Evolutionary conservation across 2,329 filamentous ascomycete genomes (phyloP), one percentile per base, ranked within the genome.

Genomic region (Fusarium armeniacum): DNA sequence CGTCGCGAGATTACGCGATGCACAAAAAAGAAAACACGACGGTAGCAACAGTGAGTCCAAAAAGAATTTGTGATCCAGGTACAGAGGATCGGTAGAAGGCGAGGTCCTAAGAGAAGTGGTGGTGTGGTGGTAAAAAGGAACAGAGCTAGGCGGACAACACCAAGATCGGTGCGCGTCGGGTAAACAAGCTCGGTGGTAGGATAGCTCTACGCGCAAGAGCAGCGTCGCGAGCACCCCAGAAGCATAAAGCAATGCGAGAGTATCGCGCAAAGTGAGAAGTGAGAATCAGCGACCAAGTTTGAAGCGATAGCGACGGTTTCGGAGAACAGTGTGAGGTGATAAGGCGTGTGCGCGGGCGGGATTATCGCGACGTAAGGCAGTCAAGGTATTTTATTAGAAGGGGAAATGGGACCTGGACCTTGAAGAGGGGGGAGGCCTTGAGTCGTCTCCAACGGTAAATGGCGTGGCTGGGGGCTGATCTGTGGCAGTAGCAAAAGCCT

Each of bases 391-490:
- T 69, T 70, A 70, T 70, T 69, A 70, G 71, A 66, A 67, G 70
- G 72, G 71, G 73, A 69, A 72, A 71, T 72, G 66, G 75, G 75
- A 77, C 71, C 72, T 73, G 65, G 66, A 67, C 72, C 65, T 73
- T 68, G 71, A 73, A 64, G 69, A 70, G 65, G 69, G 69, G 68
- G 59, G 73, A 67, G 58, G 65, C 68, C 74, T 67, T 75, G 61
- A 52, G 67, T 75, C 66, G 70, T 69, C 67, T 62, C 70, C 74
- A 76, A 69, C 73, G 66, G 72, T 76, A 78, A 81, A 81, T 76
- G 76, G 76, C 76, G 79, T 81, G 79, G 79, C 79, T 81, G 79
- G 79, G 78, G 74, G 53, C 45, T 67, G 53, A 44, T 60, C 54
- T 71, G 67, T 70, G 63, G 62, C 41, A 67, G 50, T 33, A 52